phyloP scores from a whole-genome alignment of 805 yeast genomes.

The Torulaspora quercuum region DNA sequence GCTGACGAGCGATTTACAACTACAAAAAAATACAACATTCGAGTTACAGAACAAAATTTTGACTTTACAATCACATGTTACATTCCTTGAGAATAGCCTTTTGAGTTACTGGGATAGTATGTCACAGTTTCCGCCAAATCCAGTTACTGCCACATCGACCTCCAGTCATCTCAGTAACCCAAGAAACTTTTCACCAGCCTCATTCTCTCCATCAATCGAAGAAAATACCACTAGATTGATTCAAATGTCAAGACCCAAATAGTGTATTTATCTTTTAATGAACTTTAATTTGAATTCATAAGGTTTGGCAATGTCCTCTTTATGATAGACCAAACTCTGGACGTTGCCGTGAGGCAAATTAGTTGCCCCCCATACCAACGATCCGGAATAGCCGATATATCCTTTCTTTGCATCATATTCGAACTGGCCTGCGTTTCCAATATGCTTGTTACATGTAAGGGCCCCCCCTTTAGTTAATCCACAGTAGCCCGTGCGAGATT shows the following conservation, averaged over 20 bases:
- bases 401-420: conserved; percentile 45
- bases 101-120: conserved; percentile 3
- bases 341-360: conserved; percentile 42
- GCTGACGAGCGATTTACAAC: conserved; percentile 19
- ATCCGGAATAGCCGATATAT: conserved; percentile 59
- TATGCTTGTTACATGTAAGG: conserved; percentile 35
- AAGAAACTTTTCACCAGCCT: conserved; percentile 5
- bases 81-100: conserved; percentile 14
- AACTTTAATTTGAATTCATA: conserved; percentile 41
- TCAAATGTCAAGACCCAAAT: conserved; percentile 18
- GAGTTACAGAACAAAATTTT: conserved; percentile 18
- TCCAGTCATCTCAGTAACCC: conserved; percentile 5
- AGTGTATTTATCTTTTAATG: conserved; percentile 7
- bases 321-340: conserved; percentile 46
- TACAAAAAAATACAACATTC: conserved; percentile 15
- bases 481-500: conserved; percentile 73
- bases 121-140: conserved; percentile 3
- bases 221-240: conserved; percentile 23
- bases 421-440: conserved; percentile 51
- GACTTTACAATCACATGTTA: conserved; percentile 18
- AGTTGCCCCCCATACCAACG: conserved; percentile 55
- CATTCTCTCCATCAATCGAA: conserved; percentile 16
- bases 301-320: conserved; percentile 22
- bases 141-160: conserved; percentile 8
- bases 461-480: conserved; percentile 40